Base-by-base conservation (phyloP, 768 basidiomycete species). In the Amanita inopinata region DNA sequence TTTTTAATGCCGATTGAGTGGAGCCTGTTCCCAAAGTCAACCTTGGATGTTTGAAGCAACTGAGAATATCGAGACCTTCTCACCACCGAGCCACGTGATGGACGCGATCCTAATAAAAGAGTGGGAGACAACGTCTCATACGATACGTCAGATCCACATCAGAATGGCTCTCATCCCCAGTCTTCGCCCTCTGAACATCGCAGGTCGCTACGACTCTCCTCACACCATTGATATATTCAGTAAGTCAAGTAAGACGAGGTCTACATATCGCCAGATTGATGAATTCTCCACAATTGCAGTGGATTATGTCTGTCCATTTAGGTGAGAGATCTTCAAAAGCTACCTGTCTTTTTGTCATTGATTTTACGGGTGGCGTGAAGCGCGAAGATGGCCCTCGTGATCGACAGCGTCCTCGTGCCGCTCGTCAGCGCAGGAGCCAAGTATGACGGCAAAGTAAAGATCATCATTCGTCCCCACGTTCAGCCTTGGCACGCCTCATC, bases 251-350 rank as follows among this genome's bases (percentile, higher is more conserved):
- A n/a, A n/a, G n/a, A n/a, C n/a, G n/a, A n/a, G n/a, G n/a, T n/a
- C n/a, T n/a, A n/a, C n/a, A n/a, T n/a, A n/a, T n/a, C n/a, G n/a
- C 8, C 2, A 19, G 20, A 12, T 7, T 39, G 10, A 10, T 7
- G 24, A 22, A 12, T 28, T 33, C 11, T 32, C 28, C 15, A 12
- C 18, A 22, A 17, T 3, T 18, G 11, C 49, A 88, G 85, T 89
- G 63, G 89, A 90, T 60, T 89, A 85, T 58, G 84, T 88, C 52
- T 92, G 88, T 52, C 87, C 87, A 1, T 90, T 67, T 70, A 86
- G 82, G 81, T 80, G 42, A n/a, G n/a, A 20, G 18, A 44, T 18
- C 22, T n/a, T n/a, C n/a, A n/a, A n/a, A n/a, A n/a, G n/a, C n/a
- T n/a, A n/a, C n/a, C n/a, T n/a, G n/a, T n/a, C n/a, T n/a, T n/a